Percentiles rank a stretch among this genome's conserved stretches.
These are phyloP conservation scores for Fusarium torulosum DNA, from an alignment of 2,329 filamentous ascomycete species.

Conservation along the genomic window DNA sequence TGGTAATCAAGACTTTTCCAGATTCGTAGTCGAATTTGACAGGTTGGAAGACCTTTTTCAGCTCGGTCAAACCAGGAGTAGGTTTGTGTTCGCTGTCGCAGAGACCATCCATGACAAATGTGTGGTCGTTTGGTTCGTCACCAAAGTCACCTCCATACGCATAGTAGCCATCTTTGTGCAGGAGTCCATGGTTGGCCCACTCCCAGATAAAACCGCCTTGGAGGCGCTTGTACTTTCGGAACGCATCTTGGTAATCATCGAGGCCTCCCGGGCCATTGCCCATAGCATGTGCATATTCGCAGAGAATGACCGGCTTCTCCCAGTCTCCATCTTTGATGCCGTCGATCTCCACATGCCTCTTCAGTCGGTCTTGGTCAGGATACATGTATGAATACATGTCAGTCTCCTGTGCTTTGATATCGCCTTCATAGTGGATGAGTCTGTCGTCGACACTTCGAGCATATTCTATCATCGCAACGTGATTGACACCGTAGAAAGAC, in stretches of 20 bases:
- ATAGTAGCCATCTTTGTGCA: conserved; percentile 18
- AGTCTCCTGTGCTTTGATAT: conserved; percentile 22
- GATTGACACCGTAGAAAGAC: conserved; percentile 16
- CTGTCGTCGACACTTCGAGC: conserved; percentile 12
- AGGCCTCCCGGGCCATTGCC: conserved; percentile 9
- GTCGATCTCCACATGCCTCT: conserved; percentile 14
- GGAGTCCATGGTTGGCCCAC: conserved; percentile 21
- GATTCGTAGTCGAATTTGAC: background rate
- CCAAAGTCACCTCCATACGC: conserved; percentile 26
- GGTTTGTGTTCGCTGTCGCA: conserved; percentile 22
- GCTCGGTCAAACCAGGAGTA: background rate
- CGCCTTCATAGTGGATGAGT: conserved; percentile 21
- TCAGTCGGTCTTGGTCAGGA: conserved; percentile 11
- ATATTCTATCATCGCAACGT: conserved; percentile 21
- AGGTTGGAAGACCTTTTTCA: conserved; percentile 20
- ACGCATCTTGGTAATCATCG: conserved; percentile 7
- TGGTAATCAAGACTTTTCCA: background rate
- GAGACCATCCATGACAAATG: conserved; percentile 21
- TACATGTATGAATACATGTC: conserved; percentile 30
- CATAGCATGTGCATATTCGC: conserved; percentile 19
- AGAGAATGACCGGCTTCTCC: conserved; percentile 20
- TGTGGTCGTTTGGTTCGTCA: conserved; percentile 10
- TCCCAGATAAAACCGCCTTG: conserved; percentile 27
- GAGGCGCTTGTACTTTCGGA: conserved; percentile 11
- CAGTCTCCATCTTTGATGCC: conserved; percentile 5